These are phyloP conservation scores for Diutina rugosa DNA, from an alignment of 1,139 yeast genomes.

Conservation along the genomic window DNA sequence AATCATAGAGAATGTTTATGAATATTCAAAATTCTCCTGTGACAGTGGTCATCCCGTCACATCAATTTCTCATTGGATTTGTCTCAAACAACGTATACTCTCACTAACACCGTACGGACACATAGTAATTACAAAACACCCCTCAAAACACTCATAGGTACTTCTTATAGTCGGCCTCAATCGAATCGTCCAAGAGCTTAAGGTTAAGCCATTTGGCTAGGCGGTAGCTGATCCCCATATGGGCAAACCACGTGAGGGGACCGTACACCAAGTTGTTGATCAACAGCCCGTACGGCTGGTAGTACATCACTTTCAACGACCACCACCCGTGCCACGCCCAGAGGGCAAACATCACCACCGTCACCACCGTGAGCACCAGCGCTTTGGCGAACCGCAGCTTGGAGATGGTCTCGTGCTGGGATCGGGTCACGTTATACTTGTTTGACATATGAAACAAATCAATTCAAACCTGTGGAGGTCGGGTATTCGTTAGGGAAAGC, in stretches of 20 bases:
- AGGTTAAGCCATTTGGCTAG: neutral
- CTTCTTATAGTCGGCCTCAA: constrained; percentile 1
- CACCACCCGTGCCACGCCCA: constrained; percentile 2
- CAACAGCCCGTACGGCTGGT: neutral
- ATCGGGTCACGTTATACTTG: neutral
- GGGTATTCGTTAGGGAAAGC: too few relatives aligned
- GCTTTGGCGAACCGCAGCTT: neutral
- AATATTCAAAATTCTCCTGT: too few relatives aligned
- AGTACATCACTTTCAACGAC: neutral
- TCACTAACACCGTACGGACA: neutral
- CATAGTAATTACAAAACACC: neutral
- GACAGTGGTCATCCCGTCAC: too few relatives aligned
- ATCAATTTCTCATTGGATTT: too few relatives aligned
- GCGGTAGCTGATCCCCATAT: constrained; percentile 1
- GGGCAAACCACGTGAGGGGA: neutral
- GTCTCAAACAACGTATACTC: neutral
- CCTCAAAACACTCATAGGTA: neutral
- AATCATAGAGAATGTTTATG: too few relatives aligned
- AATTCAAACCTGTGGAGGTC: too few relatives aligned
- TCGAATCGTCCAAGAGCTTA: neutral
- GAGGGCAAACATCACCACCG: neutral
- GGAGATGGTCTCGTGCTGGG: neutral
- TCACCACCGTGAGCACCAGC: neutral
- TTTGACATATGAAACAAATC: neutral
- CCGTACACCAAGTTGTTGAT: constrained; percentile 1